Evolutionary conservation across 2,329 filamentous ascomycete genomes (phyloP).

Genomic region (Fusarium sp.): DNA sequence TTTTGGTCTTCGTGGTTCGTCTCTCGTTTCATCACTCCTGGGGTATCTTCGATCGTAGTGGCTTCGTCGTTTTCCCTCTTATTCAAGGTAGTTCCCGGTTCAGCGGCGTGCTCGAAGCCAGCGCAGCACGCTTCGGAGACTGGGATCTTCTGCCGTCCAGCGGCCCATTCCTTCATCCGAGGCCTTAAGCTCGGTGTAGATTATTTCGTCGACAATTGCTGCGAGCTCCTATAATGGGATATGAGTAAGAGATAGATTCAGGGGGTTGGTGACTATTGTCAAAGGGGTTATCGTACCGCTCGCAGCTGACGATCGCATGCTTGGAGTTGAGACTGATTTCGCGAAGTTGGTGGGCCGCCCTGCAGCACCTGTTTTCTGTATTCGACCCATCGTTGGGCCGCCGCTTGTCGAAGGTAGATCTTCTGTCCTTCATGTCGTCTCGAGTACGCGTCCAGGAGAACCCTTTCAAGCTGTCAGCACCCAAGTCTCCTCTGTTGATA

Average conservation of each 20-base stretch:
- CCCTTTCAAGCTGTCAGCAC: conserved; percentile 53
- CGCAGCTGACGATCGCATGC: conserved; percentile 69
- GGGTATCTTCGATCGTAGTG: conserved; percentile 32
- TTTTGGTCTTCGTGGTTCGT: conserved; percentile 37
- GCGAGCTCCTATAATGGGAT: conserved; percentile 61
- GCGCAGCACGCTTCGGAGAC: conserved; percentile 67
- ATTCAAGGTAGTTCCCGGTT: background rate
- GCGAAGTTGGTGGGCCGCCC: conserved; percentile 62
- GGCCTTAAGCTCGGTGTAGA: conserved; percentile 67
- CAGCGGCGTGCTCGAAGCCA: conserved; percentile 63
- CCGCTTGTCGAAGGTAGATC: conserved; percentile 72
- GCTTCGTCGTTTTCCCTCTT: conserved; percentile 20
- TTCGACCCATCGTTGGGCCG: conserved; percentile 70
- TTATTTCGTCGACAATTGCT: conserved; percentile 68
- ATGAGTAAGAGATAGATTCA: background rate
- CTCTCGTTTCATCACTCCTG: conserved; percentile 27
- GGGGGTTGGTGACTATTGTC: background rate
- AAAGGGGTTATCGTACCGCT: conserved; percentile 59
- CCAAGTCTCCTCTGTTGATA: background rate
- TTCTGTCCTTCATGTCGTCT: conserved; percentile 74
- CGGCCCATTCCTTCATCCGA: conserved; percentile 68
- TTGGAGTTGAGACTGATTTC: conserved; percentile 62
- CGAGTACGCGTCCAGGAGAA: conserved; percentile 70
- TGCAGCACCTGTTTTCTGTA: conserved; percentile 66
- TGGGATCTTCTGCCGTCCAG: conserved; percentile 74